These are phyloP conservation scores for Ilex asprella DNA, from an alignment of 257 asterid genomes.

Conservation along the genomic window DNA sequence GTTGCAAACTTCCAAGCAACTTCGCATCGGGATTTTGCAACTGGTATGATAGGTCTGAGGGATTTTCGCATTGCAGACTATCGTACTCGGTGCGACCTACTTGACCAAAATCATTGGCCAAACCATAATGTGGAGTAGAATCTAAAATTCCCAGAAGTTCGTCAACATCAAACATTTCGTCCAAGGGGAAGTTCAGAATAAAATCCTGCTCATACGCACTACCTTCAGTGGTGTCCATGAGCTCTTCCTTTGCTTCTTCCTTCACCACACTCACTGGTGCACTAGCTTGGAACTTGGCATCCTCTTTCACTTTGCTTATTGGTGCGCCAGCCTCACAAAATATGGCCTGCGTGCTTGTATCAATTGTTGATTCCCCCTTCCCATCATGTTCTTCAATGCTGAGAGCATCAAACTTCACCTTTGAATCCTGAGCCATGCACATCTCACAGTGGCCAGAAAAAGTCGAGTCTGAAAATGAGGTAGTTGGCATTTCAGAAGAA, in stretches of 20 bases:
- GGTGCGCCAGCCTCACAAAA: too few species aligned
- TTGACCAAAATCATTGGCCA: slow-evolving; percentile 6
- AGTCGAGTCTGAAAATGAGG: slow-evolving; percentile 29
- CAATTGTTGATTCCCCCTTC: background rate
- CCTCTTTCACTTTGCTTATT: too few species aligned
- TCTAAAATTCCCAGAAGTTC: slow-evolving; percentile 43
- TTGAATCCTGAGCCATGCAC: slow-evolving; percentile 10
- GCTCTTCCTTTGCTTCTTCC: slow-evolving; percentile 20
- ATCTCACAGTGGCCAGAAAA: slow-evolving; percentile 42
- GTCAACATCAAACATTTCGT: slow-evolving; percentile 50
- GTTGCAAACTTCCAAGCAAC: slow-evolving; percentile 3
- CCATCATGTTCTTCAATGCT: slow-evolving; percentile 15
- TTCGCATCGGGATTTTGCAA: slow-evolving; percentile 7
- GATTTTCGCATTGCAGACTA: background rate
- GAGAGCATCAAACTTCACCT: background rate
- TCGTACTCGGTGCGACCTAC: background rate
- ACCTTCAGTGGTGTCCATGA: background rate
- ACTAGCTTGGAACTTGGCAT: slow-evolving; percentile 6
- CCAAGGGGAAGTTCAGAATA: slow-evolving; percentile 16
- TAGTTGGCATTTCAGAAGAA: slow-evolving; percentile 13
- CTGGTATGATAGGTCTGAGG: slow-evolving; percentile 3
- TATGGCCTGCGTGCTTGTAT: background rate
- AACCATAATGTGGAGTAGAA: background rate
- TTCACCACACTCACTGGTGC: slow-evolving; percentile 17
- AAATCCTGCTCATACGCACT: background rate